These are phyloP conservation scores for Papiliotrema laurentii DNA, from an alignment of 1,284 basidiomycete genomes.

Conservation along the genomic window DNA sequence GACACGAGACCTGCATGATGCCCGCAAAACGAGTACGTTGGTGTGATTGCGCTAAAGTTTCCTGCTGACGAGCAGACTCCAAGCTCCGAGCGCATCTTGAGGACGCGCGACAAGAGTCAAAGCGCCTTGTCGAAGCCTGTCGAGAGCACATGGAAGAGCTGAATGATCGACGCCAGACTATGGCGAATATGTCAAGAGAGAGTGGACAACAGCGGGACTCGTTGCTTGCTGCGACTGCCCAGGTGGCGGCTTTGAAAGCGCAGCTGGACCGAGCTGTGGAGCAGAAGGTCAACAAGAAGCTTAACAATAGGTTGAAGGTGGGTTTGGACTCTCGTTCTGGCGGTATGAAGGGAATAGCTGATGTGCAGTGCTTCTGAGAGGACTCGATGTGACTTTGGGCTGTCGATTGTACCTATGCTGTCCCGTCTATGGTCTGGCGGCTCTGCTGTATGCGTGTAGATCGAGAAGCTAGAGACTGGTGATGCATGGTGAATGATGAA, in stretches of 20 bases:
- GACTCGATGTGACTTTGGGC: no score
- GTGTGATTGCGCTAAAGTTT: background rate
- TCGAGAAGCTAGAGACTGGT: no score
- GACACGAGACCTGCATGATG: slow-evolving; percentile 22
- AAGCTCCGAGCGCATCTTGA: slow-evolving; percentile 42
- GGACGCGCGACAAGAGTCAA: slow-evolving; percentile 27
- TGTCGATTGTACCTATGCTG: no score
- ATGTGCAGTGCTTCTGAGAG: no score
- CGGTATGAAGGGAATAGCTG: no score
- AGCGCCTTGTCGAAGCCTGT: slow-evolving; percentile 25
- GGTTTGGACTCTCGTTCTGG: no score
- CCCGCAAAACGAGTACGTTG: slow-evolving; percentile 25
- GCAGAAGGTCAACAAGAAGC: slow-evolving; percentile 36
- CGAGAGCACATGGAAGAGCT: slow-evolving; percentile 34
- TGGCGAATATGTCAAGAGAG: slow-evolving; percentile 16
- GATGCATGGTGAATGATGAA: no score
- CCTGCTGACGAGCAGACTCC: slow-evolving; percentile 16
- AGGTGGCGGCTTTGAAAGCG: slow-evolving; percentile 31
- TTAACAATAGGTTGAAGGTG: slow-evolving; percentile 38
- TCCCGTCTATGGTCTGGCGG: no score
- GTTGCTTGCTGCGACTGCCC: slow-evolving; percentile 31
- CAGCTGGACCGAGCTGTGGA: slow-evolving; percentile 42
- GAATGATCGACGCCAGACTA: slow-evolving; percentile 22
- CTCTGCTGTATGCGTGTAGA: no score
- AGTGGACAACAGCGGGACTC: slow-evolving; percentile 17